Percentiles rank a stretch among this genome's conserved stretches.
Conservation (phyloP, 495 filamentous ascomycete species). For the Podospora sp. region DNA sequence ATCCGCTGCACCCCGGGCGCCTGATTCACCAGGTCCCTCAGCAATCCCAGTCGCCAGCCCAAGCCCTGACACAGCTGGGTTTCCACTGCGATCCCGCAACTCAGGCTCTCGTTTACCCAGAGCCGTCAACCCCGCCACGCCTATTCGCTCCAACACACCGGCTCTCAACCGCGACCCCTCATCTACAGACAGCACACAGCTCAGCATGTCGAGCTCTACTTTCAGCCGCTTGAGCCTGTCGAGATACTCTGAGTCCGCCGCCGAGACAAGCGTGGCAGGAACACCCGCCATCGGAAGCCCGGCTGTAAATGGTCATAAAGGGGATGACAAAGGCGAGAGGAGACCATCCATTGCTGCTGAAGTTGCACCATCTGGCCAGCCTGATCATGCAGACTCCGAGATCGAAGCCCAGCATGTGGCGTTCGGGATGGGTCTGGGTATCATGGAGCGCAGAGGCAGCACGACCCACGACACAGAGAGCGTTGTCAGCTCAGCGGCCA, state of each 20-base stretch:
- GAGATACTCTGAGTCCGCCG: conserved; percentile 28
- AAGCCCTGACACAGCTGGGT: conserved; percentile 26
- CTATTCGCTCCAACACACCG: conserved; percentile 36
- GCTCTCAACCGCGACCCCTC: conserved; percentile 34
- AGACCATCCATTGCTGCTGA: conserved; percentile 6
- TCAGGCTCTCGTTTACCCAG: conserved; percentile 37
- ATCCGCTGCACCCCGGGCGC: conserved; percentile 15
- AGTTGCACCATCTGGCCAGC: not conserved
- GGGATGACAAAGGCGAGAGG: not conserved
- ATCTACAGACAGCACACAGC: conserved; percentile 39
- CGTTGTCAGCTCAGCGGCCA: conserved; percentile 21
- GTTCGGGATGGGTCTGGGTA: conserved; percentile 22
- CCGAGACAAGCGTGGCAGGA: conserved; percentile 28
- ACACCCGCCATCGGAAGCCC: conserved; percentile 29
- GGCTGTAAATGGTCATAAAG: not conserved
- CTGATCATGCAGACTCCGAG: conserved; percentile 1
- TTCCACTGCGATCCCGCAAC: conserved; percentile 31
- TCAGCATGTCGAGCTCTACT: conserved; percentile 38
- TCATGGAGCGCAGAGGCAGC: conserved; percentile 28
- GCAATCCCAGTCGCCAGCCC: conserved; percentile 19
- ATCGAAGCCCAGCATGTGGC: conserved; percentile 14
- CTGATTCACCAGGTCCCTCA: conserved; percentile 13
- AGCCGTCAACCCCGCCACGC: conserved; percentile 34
- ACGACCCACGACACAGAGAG: conserved; percentile 23
- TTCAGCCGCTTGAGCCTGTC: conserved; percentile 34